phyloP scores from a whole-genome alignment of 331 rosid genomes.

The Arachis monticola region DNA sequence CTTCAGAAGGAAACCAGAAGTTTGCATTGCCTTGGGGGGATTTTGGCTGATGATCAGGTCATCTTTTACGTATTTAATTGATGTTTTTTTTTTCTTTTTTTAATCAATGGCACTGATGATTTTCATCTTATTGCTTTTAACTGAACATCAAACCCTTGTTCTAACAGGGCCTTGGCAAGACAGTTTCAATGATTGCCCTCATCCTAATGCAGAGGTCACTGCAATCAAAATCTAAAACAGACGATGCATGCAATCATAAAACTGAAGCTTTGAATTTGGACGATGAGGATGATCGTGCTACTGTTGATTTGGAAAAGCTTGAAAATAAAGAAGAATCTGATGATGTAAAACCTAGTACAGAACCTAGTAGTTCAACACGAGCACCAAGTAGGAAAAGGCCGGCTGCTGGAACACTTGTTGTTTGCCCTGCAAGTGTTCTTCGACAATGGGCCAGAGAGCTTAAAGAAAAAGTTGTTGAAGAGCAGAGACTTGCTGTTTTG shows the following conservation, averaged over 20 bases:
- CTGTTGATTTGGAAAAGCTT: constrained; percentile 48
- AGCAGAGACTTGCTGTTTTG: constrained; percentile 68
- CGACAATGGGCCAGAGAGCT: constrained; percentile 98
- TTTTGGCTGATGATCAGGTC: constrained; percentile 99
- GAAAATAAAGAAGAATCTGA: constrained; percentile 51
- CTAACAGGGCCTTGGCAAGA: constrained; percentile 98
- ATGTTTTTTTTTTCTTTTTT: not conserved
- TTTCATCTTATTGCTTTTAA: constrained; percentile 4
- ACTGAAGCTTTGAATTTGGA: constrained; percentile 92
- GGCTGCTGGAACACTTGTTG: constrained; percentile 96
- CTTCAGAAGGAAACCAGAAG: constrained; percentile 91
- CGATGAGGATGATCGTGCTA: constrained; percentile 68
- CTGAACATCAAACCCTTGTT: constrained; percentile 39
- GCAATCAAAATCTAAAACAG: constrained; percentile 67
- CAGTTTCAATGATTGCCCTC: constrained; percentile 91
- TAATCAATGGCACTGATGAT: constrained; percentile 18
- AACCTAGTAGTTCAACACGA: constrained; percentile 62
- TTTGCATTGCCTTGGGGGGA: constrained; percentile 97
- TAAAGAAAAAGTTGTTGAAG: constrained; percentile 77
- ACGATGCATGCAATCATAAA: constrained; percentile 57
- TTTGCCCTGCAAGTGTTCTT: constrained; percentile 97
- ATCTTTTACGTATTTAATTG: constrained; percentile 26
- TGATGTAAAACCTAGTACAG: constrained; percentile 56
- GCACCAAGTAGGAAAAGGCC: constrained; percentile 76
- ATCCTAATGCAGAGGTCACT: constrained; percentile 75